Evolutionary conservation across 305 asterid species (phyloP).

Genomic region (Andrographis paniculata): DNA sequence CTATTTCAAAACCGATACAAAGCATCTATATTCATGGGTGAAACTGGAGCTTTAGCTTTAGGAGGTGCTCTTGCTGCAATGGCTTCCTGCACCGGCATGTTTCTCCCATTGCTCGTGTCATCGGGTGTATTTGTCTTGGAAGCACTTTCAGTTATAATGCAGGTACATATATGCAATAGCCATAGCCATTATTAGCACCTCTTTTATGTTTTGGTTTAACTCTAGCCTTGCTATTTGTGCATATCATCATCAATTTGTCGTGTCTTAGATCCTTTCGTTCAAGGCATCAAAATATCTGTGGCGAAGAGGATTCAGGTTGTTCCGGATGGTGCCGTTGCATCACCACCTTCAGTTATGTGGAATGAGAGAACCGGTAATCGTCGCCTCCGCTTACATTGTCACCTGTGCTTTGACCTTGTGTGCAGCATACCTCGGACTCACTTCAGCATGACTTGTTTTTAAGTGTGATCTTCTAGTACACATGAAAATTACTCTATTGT

Average conservation of each 20-base stretch:
- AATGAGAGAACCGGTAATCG: slow-evolving; percentile 58
- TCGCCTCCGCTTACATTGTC: slow-evolving; percentile 51
- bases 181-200: not conserved
- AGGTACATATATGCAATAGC: slow-evolving; percentile 34
- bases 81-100: slow-evolving; percentile 97
- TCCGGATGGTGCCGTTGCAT: slow-evolving; percentile 51
- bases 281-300: slow-evolving; percentile 32
- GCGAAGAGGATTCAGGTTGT: slow-evolving; percentile 40
- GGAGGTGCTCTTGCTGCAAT: slow-evolving; percentile 96
- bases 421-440: slow-evolving; percentile 64
- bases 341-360: slow-evolving; percentile 61
- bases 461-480: no score
- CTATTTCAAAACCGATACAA: slow-evolving; percentile 73
- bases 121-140: slow-evolving; percentile 66
- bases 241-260: no score
- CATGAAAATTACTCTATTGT: no score
- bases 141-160: slow-evolving; percentile 50
- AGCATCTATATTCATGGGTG: slow-evolving; percentile 88
- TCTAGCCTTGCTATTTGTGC: no score
- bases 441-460: slow-evolving; percentile 43
- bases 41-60: slow-evolving; percentile 81
- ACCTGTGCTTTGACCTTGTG: slow-evolving; percentile 48
- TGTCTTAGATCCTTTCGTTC: slow-evolving; percentile 40
- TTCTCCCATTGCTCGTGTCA: slow-evolving; percentile 72
- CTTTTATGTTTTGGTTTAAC: no score